Evolutionary conservation across 2,329 filamentous ascomycete species (phyloP).

Genomic region (Ophiocordyceps sinensis): DNA sequence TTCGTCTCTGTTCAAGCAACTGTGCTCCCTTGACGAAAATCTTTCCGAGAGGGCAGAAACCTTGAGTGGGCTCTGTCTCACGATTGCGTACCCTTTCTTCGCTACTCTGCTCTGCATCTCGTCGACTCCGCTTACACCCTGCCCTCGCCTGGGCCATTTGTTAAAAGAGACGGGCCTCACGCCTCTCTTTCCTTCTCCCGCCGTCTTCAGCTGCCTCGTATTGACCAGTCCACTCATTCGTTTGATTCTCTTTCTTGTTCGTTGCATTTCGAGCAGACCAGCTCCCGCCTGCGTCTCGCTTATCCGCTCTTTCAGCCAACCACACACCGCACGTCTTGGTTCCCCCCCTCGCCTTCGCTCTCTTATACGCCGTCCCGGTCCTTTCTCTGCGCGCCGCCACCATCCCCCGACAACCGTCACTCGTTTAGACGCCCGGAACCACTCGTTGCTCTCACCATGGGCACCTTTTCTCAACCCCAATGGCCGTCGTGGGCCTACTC

Average conservation of each 20-base stretch:
- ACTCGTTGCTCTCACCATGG: constrained; percentile 10
- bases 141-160: constrained; percentile 3
- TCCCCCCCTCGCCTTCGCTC: neutral
- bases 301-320: constrained; percentile 1
- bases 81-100: constrained; percentile 15
- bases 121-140: constrained; percentile 10
- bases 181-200: neutral
- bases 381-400: neutral
- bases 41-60: constrained; percentile 18
- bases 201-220: neutral
- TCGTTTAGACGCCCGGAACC: neutral
- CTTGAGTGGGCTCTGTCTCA: constrained; percentile 17
- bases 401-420: neutral
- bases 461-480: constrained; percentile 18
- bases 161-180: constrained; percentile 5
- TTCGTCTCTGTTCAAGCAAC: constrained; percentile 11
- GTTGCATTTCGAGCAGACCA: neutral
- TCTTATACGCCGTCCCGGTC: neutral
- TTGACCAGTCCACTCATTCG: neutral
- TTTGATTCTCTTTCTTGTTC: neutral
- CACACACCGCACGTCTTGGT: neutral
- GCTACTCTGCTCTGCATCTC: constrained; percentile 9
- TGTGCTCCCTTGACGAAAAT: constrained; percentile 17
- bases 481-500: constrained; percentile 22
- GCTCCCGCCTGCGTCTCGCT: neutral